Base-by-base conservation (phyloP, 148 eudicot genomes). In the Dysphania ambrosioides region DNA sequence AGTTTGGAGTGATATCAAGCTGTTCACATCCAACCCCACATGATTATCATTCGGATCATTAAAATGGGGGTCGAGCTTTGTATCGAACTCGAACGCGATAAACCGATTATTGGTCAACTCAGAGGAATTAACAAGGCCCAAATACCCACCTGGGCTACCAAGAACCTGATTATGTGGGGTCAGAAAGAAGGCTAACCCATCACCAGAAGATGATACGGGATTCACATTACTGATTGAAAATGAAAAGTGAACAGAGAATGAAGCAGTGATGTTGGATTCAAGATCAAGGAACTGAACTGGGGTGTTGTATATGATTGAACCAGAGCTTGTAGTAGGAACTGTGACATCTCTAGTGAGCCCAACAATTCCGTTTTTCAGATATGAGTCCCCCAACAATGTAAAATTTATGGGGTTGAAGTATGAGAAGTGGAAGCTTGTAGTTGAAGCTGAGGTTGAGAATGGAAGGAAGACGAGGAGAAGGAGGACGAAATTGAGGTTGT, bases 11-110 rank as follows among this genome's bases (percentile, higher is more conserved):
- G 98, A 94, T 71, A 82, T 71, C 27, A 94, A 72, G 74, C 82
- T 85, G 34, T 88, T 83, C 23, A 91, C 79, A 79, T 94, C 97
- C 68, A 94, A 74, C 0, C 98, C 98, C 24, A 94, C 85, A 74
- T 94, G 98, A 77, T 91, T 85, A 30, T 84, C 89, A 78, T 85
- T 84, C 23, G 93, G 91, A 68, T 94, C 98, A 26, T 85, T 40
- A 40, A 88, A 87, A 62, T 79, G 80, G n/a, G 75, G 69, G 75
- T 94, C 96, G 6, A 83, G 76, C 18, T 70, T 74, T 0, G 98
- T 90, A 73, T 94, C 98, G 36, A 91, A 94, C 58, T 95, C 98
- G n/a, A 92, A 55, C 0, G 97, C 97, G 0, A 95, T 67, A 63
- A 95, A 91, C 57, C 82, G 84, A 79, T 87, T 91, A 83, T 89